Evolutionary conservation across 352 stramenopile genomes (phyloP), one percentile per base, ranked within the genome.

Genomic region (Globisporangium cederbergense): DNA sequence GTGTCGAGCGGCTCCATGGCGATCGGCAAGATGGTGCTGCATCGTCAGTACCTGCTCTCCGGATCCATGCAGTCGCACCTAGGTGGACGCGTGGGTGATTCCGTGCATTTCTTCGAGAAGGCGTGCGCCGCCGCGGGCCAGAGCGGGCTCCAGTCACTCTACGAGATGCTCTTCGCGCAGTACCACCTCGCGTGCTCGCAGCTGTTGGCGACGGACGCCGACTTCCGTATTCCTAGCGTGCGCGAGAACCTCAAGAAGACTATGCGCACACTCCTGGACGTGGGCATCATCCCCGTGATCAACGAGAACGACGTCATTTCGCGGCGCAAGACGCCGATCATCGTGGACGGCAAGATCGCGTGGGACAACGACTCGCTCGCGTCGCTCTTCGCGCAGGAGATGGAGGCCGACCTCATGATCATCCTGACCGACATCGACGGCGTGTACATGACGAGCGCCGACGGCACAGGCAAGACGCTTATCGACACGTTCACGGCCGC

Each of bases 221-320:
- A 95, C 66, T 95, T 95, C 62, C 65, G 82, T 53, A 72, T 84
- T 38, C 82, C 84, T 0, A 67, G 70, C 22, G 76, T 91, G 32
- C 82, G 86, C 3, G 65, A 72, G 42, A 95, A 93, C 64, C 65
- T 95, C 51, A 78, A 87, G 60, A 73, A 71, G 20, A 91, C 86
- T 0, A 67, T 95, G 28, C 68, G 70, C 8, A 77, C 83, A 30
- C 72, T 95, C 55, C 66, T 95, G 43, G 79, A 90, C 49, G 83
- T 95, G 30, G 83, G 84, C 4, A 95, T 95, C 64, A 93, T 95
- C 68, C 86, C 86, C 0, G 75, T 95, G 16, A 88, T 95, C 60
- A 95, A 95, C 65, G 86, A 95, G 67, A 95, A 95, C 66, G 86
- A 95, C 67, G 81, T 95, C 50, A 91, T 95, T 61, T 84, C 83